A percentile compares a stretch with the other conserved stretches of the same genome.
Conservation (phyloP, 345 rosid genomes). For the Sonneratia alba region DNA sequence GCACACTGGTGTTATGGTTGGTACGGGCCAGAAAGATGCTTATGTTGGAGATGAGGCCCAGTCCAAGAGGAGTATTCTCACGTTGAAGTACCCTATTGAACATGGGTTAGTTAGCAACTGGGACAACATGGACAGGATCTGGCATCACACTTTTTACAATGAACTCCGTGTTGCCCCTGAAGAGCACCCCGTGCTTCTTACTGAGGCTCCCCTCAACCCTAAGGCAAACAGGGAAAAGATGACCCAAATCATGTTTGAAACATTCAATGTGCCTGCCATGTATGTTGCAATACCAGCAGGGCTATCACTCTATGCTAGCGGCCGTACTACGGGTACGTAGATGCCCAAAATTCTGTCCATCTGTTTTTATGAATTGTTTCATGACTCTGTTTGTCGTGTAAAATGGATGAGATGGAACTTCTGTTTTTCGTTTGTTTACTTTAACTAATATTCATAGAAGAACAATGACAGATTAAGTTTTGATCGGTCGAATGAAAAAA, state of each 20-base stretch:
- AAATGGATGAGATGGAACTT: neutral
- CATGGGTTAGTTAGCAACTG: constrained; percentile 9
- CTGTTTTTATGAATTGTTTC: too few relatives aligned
- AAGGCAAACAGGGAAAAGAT: too few relatives aligned
- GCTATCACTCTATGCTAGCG: constrained; percentile 11
- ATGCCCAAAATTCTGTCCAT: neutral
- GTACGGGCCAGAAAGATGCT: constrained; percentile 10
- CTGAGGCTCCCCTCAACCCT: too few relatives aligned
- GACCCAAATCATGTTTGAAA: constrained; percentile 13
- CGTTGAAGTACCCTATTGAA: constrained; percentile 11
- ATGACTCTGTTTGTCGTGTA: too few relatives aligned
- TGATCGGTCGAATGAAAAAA: too few relatives aligned
- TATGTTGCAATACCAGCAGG: constrained; percentile 6
- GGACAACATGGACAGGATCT: constrained; percentile 12
- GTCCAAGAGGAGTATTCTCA: constrained; percentile 9
- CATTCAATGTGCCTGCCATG: constrained; percentile 11
- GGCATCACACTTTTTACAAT: too few relatives aligned
- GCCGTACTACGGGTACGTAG: constrained; percentile 5
- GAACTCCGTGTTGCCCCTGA: too few relatives aligned
- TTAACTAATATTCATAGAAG: neutral
- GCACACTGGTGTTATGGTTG: constrained; percentile 9
- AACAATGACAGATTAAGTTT: neutral
- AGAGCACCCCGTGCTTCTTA: too few relatives aligned
- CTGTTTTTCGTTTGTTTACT: neutral
- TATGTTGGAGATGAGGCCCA: constrained; percentile 13